Base-by-base conservation (phyloP, 768 basidiomycete species). In the Macrolepiota dolichaula region DNA sequence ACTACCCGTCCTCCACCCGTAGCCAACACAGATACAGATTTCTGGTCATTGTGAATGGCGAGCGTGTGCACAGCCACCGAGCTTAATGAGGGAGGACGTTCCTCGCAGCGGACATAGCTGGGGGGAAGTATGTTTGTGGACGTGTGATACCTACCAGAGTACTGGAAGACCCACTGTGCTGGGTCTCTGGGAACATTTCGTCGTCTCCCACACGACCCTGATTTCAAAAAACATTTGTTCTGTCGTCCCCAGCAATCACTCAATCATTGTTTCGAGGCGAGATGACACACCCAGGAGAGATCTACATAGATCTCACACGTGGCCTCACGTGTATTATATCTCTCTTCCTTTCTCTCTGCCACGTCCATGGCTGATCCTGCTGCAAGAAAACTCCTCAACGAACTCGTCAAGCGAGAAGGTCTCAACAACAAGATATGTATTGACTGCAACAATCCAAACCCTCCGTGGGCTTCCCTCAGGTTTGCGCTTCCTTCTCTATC, bases 401-500 rank as follows among this genome's bases (percentile, higher is more conserved):
- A 89, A 35, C 87, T 96, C 69, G 81, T 85, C 70, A 87, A 84
- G 64, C 83, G 84, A 51, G 86, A 88, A 47, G 88, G 85, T 61
- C 78, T 91, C 63, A 78, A 79, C 35, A 96, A 97, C 77, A 89
- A 86, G 74, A 65, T 77, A 46, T 97, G 94, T 71, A 81, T 83
- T 13, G 94, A 96, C 71, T 97, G 94, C 68, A 73, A 76, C 10
- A 94, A 90, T 63, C 94, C 91, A n/a, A 92, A 93, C 69, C 95
- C 95, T 0, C 95, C 96, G 71, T 98, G 95, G 95, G 92, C 93
- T n/a, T 88, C 87, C 25, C 73, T 92, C 64, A 85, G 89, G 90
- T 90, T 74, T 63, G 49, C 13, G 11, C 1, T 51, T 15, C 24
- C 51, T 36, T 61, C 38, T 4, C 49, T 51, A 57, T 44, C 51